phyloP scores from a whole-genome alignment of 768 basidiomycete genomes.

The Strobilomyces confusus region DNA sequence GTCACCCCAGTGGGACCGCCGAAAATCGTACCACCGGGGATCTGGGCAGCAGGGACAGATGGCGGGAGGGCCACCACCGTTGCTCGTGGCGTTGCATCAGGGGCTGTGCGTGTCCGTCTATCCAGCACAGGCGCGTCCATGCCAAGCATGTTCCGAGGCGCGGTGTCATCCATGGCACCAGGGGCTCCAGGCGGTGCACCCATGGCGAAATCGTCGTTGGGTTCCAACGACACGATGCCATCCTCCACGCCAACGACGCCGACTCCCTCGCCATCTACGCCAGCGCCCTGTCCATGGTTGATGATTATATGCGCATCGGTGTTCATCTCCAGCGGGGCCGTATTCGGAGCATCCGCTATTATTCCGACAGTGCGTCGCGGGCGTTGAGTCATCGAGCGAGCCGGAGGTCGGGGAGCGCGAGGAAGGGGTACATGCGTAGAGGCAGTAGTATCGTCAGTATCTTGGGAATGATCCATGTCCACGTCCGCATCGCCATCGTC shows the following conservation, averaged over 20 bases:
- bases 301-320: conserved; percentile 51
- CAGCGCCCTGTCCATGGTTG: conserved; percentile 40
- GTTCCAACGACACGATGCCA: conserved; percentile 70
- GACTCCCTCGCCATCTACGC: conserved; percentile 41
- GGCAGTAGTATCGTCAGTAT: conserved; percentile 30
- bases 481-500: conserved; percentile 61
- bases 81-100: conserved; percentile 63
- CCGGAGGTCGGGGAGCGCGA: conserved; percentile 24
- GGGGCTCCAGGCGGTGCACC: conserved; percentile 91
- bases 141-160: conserved; percentile 26
- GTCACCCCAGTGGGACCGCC: too few species aligned
- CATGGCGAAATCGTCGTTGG: conserved; percentile 88
- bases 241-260: conserved; percentile 56
- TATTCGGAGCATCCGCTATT: conserved; percentile 36
- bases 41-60: conserved; percentile 13
- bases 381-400: conserved; percentile 33
- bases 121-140: conserved; percentile 26
- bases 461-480: conserved; percentile 44
- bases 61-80: conserved; percentile 52
- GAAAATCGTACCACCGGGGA: conserved; percentile 15
- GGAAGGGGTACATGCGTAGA: conserved; percentile 30
- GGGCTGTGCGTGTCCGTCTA: conserved; percentile 38
- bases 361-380: conserved; percentile 46
- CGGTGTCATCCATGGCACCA: conserved; percentile 56
- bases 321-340: conserved; percentile 37